Base-by-base conservation (phyloP, 306 rosid species). In the Vicia sativa region DNA sequence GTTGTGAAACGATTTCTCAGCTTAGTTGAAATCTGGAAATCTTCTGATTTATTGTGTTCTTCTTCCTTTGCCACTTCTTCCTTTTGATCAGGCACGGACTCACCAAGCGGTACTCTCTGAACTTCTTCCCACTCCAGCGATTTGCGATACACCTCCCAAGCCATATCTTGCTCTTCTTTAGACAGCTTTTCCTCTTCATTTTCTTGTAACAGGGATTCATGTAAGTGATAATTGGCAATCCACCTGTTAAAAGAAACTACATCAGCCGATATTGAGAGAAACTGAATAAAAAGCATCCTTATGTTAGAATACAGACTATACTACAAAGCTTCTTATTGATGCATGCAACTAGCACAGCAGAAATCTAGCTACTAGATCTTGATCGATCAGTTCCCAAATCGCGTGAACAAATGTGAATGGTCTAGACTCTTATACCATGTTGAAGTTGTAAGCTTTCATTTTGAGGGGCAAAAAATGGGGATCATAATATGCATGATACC, bases 161-260 rank as follows among this genome's bases (percentile, higher is more conserved):
- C 97, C 96, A 90, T 78, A 79, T 88, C 98, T 79, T 93, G 96
- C 85, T 93, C 98, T 78, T 93, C 98, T 80, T 93, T 93, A 4
- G 98, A 87, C 37, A 93, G 88, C 52, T 78, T 90, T 78, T 93
- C 98, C 65, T 85, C 98, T 83, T 90, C 98, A 49, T 88, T 93
- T 80, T 93, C 97, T 86, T 90, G 98, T 38, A 93, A 74, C 49
- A 93, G 84, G 10, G 95, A 78, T 78, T 93, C 98, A 14, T 93
- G 98, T 74, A 83, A 87, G 43, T 93, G 98, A 77, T 75, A 93
- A 77, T 90, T 86, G 46, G 85, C 91, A 55, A 93, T 87, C 98
- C 97, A 93, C 70, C 97, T 93, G 65, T 43, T 67, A 82, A 55
- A 56, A 73, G 71, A 29, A 15, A 39, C 23, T 45, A 42, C 46